Evolutionary conservation across 2,329 filamentous ascomycete species (phyloP), one percentile per base, ranked within the genome.

Genomic region (Xylaria polymorpha): DNA sequence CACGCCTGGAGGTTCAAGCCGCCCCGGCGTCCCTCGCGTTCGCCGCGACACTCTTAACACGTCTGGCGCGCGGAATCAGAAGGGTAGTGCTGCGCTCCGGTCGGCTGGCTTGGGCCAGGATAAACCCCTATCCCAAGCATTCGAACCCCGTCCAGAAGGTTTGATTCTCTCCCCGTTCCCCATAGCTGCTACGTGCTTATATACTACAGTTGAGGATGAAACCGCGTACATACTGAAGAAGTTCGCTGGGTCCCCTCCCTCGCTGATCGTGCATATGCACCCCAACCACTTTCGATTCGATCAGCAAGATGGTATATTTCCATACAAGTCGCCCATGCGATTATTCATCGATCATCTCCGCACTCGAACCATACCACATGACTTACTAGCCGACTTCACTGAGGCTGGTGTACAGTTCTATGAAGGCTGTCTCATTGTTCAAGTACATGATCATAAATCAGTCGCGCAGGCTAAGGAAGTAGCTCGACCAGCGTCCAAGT

Each of bases 361-460:
- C 72, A 84, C 83, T 50, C 88, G 91, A 66, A 97, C 93, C 0
- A 85, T 99, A 43, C 96, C 96, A 0, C 94, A 98, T 80, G 94
- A 98, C 74, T 89, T 98, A 78, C 83, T 98, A 12, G 89, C 92
- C 57, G 91, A 95, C 73, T 88, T 99, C 64, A 86, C 90, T 35
- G 86, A 89, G 57, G 85, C 85, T 20, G 89, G 90, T 22, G 91
- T 97, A 15, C 86, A 87, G 10, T 98, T 97, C 78, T 99, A 98
- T 79, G 94, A 98, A 80, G 94, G 92, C 39, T 97, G 95, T 77
- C 86, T 99, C 66, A 98, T 99, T 74, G 94, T 99, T 43, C 91
- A 97, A 79, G 85, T 98, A n/a, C 88, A 97, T 76, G 93, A 98
- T 78, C 93, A 97, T 82, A 93, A 92, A 76, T 89, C 91, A 0